Conservation (phyloP, 78 protist genomes). For the Carpediemonas membranifera region DNA sequence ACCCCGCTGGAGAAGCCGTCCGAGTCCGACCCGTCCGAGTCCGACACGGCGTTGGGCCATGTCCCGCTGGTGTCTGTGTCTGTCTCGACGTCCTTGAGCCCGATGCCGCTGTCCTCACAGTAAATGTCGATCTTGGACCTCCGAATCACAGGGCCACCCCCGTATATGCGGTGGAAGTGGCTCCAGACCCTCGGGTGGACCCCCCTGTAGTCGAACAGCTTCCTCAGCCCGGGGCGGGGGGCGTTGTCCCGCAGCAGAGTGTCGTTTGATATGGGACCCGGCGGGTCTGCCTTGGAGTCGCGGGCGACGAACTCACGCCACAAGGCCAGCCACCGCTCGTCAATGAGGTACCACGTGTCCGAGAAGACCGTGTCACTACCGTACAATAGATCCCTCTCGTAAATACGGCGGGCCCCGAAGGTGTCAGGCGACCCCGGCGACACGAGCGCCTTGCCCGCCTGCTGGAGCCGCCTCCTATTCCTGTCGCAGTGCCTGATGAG, state of each 20-base stretch:
- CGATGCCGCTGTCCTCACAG: not conserved
- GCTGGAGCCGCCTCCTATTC: not conserved
- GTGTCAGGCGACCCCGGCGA: not conserved
- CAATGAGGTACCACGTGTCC: slow-evolving; percentile 26
- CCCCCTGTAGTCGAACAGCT: slow-evolving; percentile 27
- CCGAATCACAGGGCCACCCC: slow-evolving; percentile 2
- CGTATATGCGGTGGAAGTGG: slow-evolving; percentile 16
- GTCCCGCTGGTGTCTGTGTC: no score
- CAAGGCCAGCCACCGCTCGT: slow-evolving; percentile 19
- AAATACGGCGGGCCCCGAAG: not conserved
- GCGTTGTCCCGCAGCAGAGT: slow-evolving; percentile 1
- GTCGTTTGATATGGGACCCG: slow-evolving; percentile 24
- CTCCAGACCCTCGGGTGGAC: slow-evolving; percentile 20
- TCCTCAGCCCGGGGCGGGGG: slow-evolving; percentile 12
- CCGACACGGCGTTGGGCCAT: no score
- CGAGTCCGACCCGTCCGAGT: no score
- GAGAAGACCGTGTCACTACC: slow-evolving; percentile 18
- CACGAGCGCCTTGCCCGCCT: not conserved
- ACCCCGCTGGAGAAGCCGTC: no score
- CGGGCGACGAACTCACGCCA: slow-evolving; percentile 25
- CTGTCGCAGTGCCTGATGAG: not conserved
- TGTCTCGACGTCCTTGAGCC: no score
- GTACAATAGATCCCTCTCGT: slow-evolving; percentile 19
- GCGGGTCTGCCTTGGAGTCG: slow-evolving; percentile 7
- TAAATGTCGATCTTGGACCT: not conserved